Base-by-base conservation (phyloP, 345 rosid genomes). In the Erysimum cheiranthoides region DNA sequence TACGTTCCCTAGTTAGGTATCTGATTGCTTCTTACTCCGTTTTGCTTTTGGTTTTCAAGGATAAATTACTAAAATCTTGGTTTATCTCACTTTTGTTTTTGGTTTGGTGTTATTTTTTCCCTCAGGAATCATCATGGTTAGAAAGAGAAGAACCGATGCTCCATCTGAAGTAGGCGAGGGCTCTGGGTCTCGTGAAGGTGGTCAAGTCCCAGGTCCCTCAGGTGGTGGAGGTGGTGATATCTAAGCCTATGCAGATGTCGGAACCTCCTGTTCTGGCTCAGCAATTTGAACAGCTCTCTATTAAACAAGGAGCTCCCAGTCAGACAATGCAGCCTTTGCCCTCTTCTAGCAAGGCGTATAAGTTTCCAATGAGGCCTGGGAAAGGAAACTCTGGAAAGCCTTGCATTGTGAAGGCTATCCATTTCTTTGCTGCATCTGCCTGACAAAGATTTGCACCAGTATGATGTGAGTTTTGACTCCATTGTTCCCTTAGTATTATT, bases 331-430 rank as follows among this genome's bases (percentile, higher is more conserved):
- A 84, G 77, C 85, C 87, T 52, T 39, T 57, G 8, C 93, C 96
- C 14, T 67, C 88, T 2, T 95, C 97, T 8, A 89, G 93, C 70
- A 90, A 90, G 78, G 85, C 93, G 2, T 71, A 87, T 64, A 83
- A 21, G 25, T 21, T 21, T 21, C 25, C 25, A 21, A 21, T 21
- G 25, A 21, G 25, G 25, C 25, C 25, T 21, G 25, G 25, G 25
- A 21, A 21, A 21, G 25, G 25, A 21, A 21, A 21, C 25, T 0
- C 25, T 21, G 25, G 25, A 21, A 21, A 21, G 25, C 25, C 25
- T 21, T 21, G 25, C 25, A 21, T 21, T 21, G 25, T 21, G 25
- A 21, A 21, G 25, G 25, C 25, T 21, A 21, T 21, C 25, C 25
- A 21, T 21, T 21, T 21, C 25, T 21, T 21, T 21, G 25, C 25